Conservation (phyloP, 208 protist genomes). For the Wallacemonas sp. region DNA sequence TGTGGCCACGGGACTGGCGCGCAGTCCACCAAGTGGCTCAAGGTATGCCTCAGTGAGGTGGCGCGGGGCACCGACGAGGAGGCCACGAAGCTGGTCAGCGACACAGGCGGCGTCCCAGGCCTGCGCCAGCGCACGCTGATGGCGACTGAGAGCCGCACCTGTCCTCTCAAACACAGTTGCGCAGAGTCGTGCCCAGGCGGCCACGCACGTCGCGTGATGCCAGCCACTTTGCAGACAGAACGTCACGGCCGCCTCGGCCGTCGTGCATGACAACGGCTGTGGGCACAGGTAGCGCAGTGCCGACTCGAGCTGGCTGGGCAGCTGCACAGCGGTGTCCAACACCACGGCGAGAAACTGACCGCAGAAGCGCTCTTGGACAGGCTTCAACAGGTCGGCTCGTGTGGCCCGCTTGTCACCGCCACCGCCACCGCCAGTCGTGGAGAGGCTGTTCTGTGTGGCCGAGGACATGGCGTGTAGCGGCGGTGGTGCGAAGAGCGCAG, state of each 20-base stretch:
- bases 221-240: not conserved
- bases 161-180: not conserved
- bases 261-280: not conserved
- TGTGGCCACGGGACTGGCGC: not conserved
- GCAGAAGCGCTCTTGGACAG: not conserved
- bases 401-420: not conserved
- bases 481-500: not conserved
- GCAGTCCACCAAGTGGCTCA: not conserved
- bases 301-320: not conserved
- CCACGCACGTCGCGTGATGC: not conserved
- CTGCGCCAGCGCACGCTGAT: not conserved
- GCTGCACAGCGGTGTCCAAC: not conserved
- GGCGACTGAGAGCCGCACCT: not conserved
- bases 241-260: not conserved
- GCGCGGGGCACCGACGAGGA: not conserved
- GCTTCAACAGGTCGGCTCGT: not conserved
- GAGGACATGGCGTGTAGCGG: not conserved
- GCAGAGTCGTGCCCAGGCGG: not conserved
- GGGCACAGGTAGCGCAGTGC: not conserved
- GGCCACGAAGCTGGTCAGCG: not conserved
- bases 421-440: too few species aligned
- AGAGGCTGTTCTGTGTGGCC: constrained; percentile 1
- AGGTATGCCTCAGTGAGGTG: constrained; percentile 3
- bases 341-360: not conserved
- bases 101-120: not conserved